Base-by-base conservation (phyloP, 1,139 yeast genomes). In the Protomyces gravidus region DNA sequence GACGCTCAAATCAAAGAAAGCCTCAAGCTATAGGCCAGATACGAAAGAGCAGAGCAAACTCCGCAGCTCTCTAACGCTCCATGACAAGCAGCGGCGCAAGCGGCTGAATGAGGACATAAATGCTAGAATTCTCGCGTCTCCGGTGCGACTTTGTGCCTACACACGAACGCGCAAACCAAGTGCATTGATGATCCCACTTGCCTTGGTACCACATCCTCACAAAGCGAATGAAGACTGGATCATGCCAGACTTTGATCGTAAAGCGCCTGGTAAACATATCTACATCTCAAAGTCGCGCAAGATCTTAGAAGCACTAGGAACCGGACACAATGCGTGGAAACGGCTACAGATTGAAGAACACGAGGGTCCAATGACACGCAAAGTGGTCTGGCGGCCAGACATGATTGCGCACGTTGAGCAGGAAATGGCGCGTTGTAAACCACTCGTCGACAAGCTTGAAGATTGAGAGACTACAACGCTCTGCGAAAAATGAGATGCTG, bases 331-430 rank as follows among this genome's bases (percentile, higher is more conserved):
- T 5, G 57, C 57, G 7, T 52, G 57, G 57, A 42, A 52, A 25
- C 27, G 32, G 30, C 19, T 52, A 3, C 57, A 52, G 25, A 39
- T 51, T 28, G 48, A 33, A 27, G 13, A 23, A 9, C 13, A n/a
- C 15, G 51, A 26, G 19, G 15, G 21, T n/a, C 30, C 19, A 6
- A 11, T 9, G 2, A 21, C 25, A 9, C 48, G 48, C 30, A 28
- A 42, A n/a, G 28, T 47, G 9, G 57, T 52, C 15, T 52, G 57
- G 57, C 11, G 57, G 11, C 32, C 40, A 9, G 57, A 52, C 17
- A 52, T 52, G 57, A 28, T 30, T n/a, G 50, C 39, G 25, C 33
- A 26, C 19, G 57, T 52, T 1, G 45, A 52, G 45, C 50, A 45
- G 7, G 57, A 52, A 36, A 42, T 52, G 45, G 45, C 27, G n/a